Evolutionary conservation across 345 rosid genomes (phyloP).

Genomic region (Chamaenerion angustifolium): DNA sequence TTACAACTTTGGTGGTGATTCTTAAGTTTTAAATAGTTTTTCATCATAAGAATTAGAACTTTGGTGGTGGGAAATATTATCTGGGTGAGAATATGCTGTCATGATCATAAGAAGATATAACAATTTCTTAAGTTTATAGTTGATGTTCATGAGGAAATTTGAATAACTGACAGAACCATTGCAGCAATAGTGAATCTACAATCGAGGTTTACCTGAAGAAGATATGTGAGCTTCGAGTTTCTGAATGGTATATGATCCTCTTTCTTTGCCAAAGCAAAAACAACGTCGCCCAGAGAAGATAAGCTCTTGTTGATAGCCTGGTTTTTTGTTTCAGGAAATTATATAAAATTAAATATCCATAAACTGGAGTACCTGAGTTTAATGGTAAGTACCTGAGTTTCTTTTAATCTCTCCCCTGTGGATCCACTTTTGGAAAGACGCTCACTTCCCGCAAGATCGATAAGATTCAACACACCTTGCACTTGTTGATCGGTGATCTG

Average conservation of each 20-base stretch:
- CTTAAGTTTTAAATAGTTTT: background rate
- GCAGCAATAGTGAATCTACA: no score
- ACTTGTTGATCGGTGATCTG: conserved; percentile 95
- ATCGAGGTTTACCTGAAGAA: conserved; percentile 60
- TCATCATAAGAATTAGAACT: background rate
- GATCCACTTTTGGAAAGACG: conserved; percentile 96
- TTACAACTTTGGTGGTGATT: no score
- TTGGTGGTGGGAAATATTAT: no score
- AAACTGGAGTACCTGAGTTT: background rate
- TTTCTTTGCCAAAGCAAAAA: conserved; percentile 87
- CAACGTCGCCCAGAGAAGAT: conserved; percentile 79
- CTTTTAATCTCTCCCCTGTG: conserved; percentile 84
- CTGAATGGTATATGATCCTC: conserved; percentile 89
- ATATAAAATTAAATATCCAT: background rate
- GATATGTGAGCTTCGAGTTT: conserved; percentile 93
- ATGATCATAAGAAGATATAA: no score
- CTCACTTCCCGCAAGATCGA: conserved; percentile 99
- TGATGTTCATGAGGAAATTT: no score
- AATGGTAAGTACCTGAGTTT: conserved; percentile 58
- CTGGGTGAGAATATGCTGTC: no score
- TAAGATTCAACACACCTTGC: conserved; percentile 90
- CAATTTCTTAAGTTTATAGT: background rate
- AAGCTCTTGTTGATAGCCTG: conserved; percentile 95
- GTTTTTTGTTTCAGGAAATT: background rate
- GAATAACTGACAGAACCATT: no score